These are phyloP conservation scores for Exophiala bonariae DNA, from an alignment of 2,329 filamentous ascomycete species.

Conservation along the genomic window DNA sequence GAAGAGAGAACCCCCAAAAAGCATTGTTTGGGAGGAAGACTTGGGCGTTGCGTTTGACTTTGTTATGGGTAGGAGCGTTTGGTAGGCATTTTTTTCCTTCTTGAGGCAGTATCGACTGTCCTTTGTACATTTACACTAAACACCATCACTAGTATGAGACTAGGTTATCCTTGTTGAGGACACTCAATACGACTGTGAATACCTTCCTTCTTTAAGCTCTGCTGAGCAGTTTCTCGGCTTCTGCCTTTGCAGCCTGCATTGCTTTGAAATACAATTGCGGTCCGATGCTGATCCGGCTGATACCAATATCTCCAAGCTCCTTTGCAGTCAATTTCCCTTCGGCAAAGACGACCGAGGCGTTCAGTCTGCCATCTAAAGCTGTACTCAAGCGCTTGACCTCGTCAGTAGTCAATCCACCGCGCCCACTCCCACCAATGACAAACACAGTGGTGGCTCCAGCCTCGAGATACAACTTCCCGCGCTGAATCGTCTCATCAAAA, in stretches of 20 bases:
- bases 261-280: constrained; percentile 34
- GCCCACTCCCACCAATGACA: constrained; percentile 55
- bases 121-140: no score
- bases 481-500: constrained; percentile 51
- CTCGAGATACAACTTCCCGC: constrained; percentile 58
- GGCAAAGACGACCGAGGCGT: constrained; percentile 36
- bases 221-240: not conserved
- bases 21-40: no score
- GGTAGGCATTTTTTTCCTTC: not conserved
- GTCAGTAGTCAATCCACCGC: constrained; percentile 43
- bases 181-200: no score
- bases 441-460: constrained; percentile 62
- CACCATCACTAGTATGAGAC: no score
- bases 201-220: no score
- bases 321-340: constrained; percentile 43
- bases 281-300: constrained; percentile 58
- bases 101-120: no score
- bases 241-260: not conserved
- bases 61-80: constrained; percentile 3
- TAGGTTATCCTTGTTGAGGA: no score
- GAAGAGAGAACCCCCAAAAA: no score
- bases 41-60: no score
- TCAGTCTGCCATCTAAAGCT: constrained; percentile 51
- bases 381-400: constrained; percentile 50
- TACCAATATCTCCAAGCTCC: constrained; percentile 50